These are phyloP conservation scores for Nadsonia commutata DNA, from an alignment of 1,139 yeast species.

Conservation along the genomic window DNA sequence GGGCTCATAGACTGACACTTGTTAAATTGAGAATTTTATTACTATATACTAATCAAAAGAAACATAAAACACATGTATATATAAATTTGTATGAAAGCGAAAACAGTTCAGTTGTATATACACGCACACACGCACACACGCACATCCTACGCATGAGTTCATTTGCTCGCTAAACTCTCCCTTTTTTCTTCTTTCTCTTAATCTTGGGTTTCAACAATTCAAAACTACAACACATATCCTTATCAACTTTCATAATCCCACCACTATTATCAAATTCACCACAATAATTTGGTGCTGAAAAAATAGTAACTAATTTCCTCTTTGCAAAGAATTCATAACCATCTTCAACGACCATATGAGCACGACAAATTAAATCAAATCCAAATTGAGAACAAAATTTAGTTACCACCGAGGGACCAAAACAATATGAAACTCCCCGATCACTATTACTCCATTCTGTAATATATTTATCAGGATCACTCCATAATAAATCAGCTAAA, in stretches of 20 bases:
- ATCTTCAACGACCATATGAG: conserved; percentile 90
- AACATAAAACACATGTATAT: too few species aligned
- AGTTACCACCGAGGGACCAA: conserved; percentile 60
- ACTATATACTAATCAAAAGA: too few species aligned
- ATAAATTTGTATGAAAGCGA: too few species aligned
- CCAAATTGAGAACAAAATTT: conserved; percentile 55
- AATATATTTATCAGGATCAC: conserved; percentile 63
- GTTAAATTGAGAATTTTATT: too few species aligned
- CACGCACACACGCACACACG: too few species aligned
- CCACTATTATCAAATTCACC: conserved; percentile 89
- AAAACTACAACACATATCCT: conserved; percentile 63
- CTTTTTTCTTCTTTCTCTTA: background rate
- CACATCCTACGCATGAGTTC: too few species aligned
- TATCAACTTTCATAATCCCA: conserved; percentile 76
- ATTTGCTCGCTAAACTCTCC: too few species aligned
- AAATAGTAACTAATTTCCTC: conserved; percentile 65
- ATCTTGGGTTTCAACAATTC: conserved; percentile 56
- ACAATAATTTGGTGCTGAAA: conserved; percentile 82
- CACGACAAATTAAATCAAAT: conserved; percentile 69
- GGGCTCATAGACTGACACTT: too few species aligned
- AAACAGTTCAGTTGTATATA: too few species aligned
- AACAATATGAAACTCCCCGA: conserved; percentile 75
- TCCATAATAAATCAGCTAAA: conserved; percentile 73
- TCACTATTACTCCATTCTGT: conserved; percentile 71
- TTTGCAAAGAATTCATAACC: conserved; percentile 79